A percentile compares a stretch with the other conserved stretches of the same genome.
Conservation (phyloP, 306 rosid species). For the Cucurbita maxima region DNA sequence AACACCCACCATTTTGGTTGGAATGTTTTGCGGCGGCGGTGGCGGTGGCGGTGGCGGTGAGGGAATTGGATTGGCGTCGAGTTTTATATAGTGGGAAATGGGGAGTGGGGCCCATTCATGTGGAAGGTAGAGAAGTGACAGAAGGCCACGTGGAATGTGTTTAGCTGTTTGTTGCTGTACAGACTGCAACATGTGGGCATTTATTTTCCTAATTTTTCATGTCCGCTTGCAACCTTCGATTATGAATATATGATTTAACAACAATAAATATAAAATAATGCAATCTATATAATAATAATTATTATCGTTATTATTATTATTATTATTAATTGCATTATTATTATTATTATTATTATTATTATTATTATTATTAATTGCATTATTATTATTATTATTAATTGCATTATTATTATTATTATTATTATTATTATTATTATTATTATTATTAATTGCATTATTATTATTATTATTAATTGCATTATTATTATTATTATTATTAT, state of each 20-base stretch:
- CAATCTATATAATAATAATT: no score
- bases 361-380: no score
- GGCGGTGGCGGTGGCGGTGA: background rate
- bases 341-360: no score
- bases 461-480: no score
- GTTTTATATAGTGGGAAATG: background rate
- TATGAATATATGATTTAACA: background rate
- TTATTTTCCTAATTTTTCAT: background rate
- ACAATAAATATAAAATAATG: no score
- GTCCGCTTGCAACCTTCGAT: background rate
- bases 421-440: no score
- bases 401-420: no score
- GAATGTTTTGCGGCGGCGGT: background rate
- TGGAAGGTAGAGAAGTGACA: background rate
- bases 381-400: no score
- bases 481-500: no score
- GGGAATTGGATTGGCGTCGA: background rate
- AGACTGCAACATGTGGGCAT: background rate
- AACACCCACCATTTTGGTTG: conserved; percentile 49
- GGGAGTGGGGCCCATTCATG: background rate
- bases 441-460: no score
- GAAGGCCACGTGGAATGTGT: background rate
- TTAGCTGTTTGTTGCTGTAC: conserved; percentile 1
- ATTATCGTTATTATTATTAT: no score
- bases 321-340: no score